Evolutionary conservation across 371 early-diverging fungal genomes (phyloP).

Genomic region (Gilbertella persicaria): DNA sequence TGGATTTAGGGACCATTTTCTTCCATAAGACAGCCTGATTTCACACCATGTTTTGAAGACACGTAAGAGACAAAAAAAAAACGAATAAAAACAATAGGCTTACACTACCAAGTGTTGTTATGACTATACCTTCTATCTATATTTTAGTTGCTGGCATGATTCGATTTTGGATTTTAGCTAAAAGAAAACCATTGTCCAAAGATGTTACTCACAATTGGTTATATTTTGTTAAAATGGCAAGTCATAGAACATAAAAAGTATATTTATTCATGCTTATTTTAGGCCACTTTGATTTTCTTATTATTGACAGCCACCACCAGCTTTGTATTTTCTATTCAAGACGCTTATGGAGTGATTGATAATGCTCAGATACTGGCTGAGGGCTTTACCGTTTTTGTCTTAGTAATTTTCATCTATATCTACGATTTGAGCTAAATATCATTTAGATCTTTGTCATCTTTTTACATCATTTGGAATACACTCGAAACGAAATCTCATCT

Average conservation of each 20-base stretch:
- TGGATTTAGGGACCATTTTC: slow-evolving; percentile 60
- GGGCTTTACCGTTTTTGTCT: slow-evolving; percentile 17
- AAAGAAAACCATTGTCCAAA: slow-evolving; percentile 18
- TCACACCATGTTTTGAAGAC: slow-evolving; percentile 68
- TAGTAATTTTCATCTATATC: slow-evolving; percentile 18
- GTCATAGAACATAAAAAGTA: slow-evolving; percentile 5
- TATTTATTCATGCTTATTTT: not conserved
- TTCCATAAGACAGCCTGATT: slow-evolving; percentile 48
- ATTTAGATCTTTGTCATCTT: slow-evolving; percentile 43
- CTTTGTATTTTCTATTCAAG: slow-evolving; percentile 6
- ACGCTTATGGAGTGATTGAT: slow-evolving; percentile 10
- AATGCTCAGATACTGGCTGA: slow-evolving; percentile 16
- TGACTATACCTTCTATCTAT: slow-evolving; percentile 38
- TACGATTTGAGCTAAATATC: slow-evolving; percentile 17
- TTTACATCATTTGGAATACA: slow-evolving; percentile 63
- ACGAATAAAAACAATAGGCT: not conserved
- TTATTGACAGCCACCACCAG: slow-evolving; percentile 5
- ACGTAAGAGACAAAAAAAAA: no score
- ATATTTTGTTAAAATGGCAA: slow-evolving; percentile 48
- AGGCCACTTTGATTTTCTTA: slow-evolving; percentile 13
- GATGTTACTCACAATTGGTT: slow-evolving; percentile 31
- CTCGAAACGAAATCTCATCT: slow-evolving; percentile 54
- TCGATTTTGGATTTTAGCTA: slow-evolving; percentile 28
- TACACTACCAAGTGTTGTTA: slow-evolving; percentile 17
- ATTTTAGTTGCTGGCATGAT: slow-evolving; percentile 44